Conservation (phyloP, 2,329 filamentous ascomycete genomes). For the Bipolaris victoriae region DNA sequence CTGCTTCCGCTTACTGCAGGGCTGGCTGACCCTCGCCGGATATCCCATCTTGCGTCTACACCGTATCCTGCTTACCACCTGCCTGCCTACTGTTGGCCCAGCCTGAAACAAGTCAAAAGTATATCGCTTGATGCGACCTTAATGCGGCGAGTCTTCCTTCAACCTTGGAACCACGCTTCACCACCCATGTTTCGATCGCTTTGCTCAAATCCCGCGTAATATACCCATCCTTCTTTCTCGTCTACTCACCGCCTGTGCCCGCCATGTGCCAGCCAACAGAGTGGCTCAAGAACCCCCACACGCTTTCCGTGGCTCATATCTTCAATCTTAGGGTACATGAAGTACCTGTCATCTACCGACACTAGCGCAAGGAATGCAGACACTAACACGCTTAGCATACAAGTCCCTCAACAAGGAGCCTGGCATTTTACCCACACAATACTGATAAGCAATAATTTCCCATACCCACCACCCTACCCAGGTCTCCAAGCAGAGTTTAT, state of each 20-base stretch:
- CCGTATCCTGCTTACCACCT: constrained; percentile 14
- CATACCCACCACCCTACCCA: constrained; percentile 27
- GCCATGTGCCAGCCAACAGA: constrained; percentile 30
- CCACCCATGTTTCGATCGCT: neutral
- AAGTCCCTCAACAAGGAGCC: constrained; percentile 8
- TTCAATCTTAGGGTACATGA: constrained; percentile 64
- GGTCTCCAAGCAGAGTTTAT: constrained; percentile 20
- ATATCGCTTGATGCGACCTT: constrained; percentile 3
- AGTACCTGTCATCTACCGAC: constrained; percentile 54
- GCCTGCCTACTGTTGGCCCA: constrained; percentile 10
- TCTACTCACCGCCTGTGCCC: constrained; percentile 21
- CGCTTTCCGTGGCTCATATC: constrained; percentile 65
- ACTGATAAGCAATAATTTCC: constrained; percentile 32
- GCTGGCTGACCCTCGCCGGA: constrained; percentile 12
- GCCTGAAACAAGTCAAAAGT: constrained; percentile 11
- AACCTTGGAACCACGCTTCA: neutral
- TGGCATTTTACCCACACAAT: constrained; percentile 28
- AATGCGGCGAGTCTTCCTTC: constrained; percentile 3
- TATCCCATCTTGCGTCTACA: constrained; percentile 13
- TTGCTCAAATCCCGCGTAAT: constrained; percentile 26
- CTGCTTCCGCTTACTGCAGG: constrained; percentile 11
- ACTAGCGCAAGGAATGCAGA: constrained; percentile 46
- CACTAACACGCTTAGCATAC: constrained; percentile 22
- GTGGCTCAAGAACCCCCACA: constrained; percentile 63
- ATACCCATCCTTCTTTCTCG: constrained; percentile 20